These are phyloP conservation scores for Oehlia diaphana DNA, from an alignment of 192 early-diverging fungal genomes.

Conservation along the genomic window DNA sequence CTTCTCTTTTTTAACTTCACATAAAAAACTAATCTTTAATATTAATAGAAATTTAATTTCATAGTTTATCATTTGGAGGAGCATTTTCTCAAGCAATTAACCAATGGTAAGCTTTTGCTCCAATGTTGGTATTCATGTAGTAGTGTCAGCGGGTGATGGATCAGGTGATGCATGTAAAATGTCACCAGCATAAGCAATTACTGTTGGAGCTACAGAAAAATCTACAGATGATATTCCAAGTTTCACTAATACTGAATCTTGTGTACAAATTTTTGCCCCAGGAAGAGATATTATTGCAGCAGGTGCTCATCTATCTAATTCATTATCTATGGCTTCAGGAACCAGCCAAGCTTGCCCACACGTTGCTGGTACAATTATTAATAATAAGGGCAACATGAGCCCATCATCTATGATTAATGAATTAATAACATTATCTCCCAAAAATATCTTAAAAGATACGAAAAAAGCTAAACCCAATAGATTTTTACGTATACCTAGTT, in stretches of 20 bases:
- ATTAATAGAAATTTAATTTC: slow-evolving; percentile 29
- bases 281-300: slow-evolving; percentile 38
- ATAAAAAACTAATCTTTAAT: too few relatives aligned
- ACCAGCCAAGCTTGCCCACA: slow-evolving; percentile 66
- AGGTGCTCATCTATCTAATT: background rate
- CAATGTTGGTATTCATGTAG: slow-evolving; percentile 49
- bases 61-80: slow-evolving; percentile 46
- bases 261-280: slow-evolving; percentile 93
- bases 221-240: slow-evolving; percentile 70
- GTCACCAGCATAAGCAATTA: slow-evolving; percentile 61
- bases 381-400: background rate
- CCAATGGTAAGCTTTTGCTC: slow-evolving; percentile 38
- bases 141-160: slow-evolving; percentile 63
- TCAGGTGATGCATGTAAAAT: slow-evolving; percentile 50
- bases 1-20: background rate
- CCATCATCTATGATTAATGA: background rate
- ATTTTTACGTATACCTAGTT: background rate
- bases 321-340: slow-evolving; percentile 45
- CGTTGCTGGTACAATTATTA: slow-evolving; percentile 47
- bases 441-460: background rate
- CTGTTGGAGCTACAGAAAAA: slow-evolving; percentile 80
- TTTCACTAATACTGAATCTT: slow-evolving; percentile 85
- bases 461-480: slow-evolving; percentile 16
- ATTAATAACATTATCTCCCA: background rate
- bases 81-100: slow-evolving; percentile 30